Base-by-base conservation (phyloP, 1,284 basidiomycete species). In the Cerrena zonata region DNA sequence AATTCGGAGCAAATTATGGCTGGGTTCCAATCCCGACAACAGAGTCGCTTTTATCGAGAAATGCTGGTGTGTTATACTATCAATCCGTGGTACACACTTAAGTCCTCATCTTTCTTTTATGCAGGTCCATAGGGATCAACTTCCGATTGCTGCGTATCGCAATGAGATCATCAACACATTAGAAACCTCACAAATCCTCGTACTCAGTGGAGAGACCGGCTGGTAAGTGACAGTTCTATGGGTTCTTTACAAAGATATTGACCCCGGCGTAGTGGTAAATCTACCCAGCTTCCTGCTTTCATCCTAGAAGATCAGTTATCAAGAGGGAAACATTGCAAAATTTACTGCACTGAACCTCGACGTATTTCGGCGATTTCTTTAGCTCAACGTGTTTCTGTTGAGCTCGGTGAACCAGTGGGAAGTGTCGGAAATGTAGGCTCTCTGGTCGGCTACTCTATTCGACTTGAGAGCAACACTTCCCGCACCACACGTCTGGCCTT, bases 291-390 rank as follows among this genome's bases (percentile, higher is more conserved):
- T 2, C 96, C 96, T 1, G 80, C 91, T 0, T 99, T 93, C 72
- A 89, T 99, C 53, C 77, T 99, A 7, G 96, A 99, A 66, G 84
- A 96, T 63, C 85, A 91, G 48, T 79, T 98, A 15, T 80, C 85
- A 4, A 79, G 79, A 52, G 95, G 94, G 18, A 80, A 79, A 58
- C 78, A 83, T 46, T 97, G 94, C 74, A 95, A 89, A 68, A 91
- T 99, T 58, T 93, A 86, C 61, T 96, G 94, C 57, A 98, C 95
- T 2, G 95, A 99, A 61, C 96, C 96, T 1, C 80, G 96, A 23
- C 84, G 95, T 50, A 99, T 99, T 60, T 96, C 94, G 51, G 95
- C 96, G 1, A 93, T 99, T 46, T 98, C 96, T 1, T 79, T 99
- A 3, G 95, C 96, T 0, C 92, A 97, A 61, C 88, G 95, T 53